Base-by-base conservation (phyloP, 768 basidiomycete genomes). In the Dacryopinax spathularia region DNA sequence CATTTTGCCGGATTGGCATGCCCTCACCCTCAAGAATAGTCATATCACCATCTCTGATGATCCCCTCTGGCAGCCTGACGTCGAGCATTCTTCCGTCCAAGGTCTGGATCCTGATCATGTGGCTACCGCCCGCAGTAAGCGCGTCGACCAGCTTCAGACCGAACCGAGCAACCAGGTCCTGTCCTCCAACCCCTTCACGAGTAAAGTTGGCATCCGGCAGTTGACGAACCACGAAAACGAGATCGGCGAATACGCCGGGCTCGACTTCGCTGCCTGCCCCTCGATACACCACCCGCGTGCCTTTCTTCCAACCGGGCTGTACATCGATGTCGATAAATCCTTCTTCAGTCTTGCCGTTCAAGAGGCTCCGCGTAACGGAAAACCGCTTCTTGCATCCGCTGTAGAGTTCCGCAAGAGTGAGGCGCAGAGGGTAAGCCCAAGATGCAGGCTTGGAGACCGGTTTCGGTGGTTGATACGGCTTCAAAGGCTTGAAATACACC, bases 141-240 rank as follows among this genome's bases (percentile, higher is more conserved):
- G 74, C 72, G 62, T 84, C 82, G 29, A 75, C 74, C 80, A 83
- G 83, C 1, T 83, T 80, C 15, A 88, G 70, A 36, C 79, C 79
- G 43, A 85, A 75, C 37, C 81, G 77, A 69, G 82, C 66, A 61
- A 82, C 72, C 27, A 88, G 73, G 67, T 86, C 82, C 65, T 85
- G 79, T 37, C 48, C 48, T 10, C 13, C 48, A 7, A 56, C 20
- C 15, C 79, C 79, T 16, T 80, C 73, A 63, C 86, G 76, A 16
- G 76, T 73, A 69, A 87, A 87, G 34, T 79, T 76, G 43, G 81
- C 75, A 66, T 87, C 84, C 44, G 78, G 77, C 22, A 78, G 73
- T 69, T 85, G 81, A 67, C 84, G 82, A 33, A 87, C 75, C 60
- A 87, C 72, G 68, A 88, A 88, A 20, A 83, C 80, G 61, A 88